These are phyloP conservation scores for Colletotrichum lindemuthianum DNA, from an alignment of 2,329 filamentous ascomycete species.

Conservation along the genomic window DNA sequence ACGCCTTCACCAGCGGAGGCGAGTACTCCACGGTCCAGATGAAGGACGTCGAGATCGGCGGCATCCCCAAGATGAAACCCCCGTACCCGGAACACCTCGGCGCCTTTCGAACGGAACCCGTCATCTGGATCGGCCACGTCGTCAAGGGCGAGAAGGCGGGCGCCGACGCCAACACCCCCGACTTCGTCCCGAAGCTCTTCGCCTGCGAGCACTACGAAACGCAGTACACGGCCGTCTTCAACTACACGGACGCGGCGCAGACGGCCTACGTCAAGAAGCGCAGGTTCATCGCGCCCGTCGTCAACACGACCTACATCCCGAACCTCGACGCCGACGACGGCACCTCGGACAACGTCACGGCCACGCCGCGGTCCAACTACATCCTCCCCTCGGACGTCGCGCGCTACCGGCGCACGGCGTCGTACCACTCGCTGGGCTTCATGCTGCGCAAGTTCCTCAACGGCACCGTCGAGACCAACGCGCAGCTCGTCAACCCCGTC, in stretches of 20 bases:
- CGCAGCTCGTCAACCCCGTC: slow-evolving; percentile 42
- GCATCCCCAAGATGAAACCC: slow-evolving; percentile 39
- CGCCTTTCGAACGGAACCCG: slow-evolving; percentile 46
- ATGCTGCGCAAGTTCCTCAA: slow-evolving; percentile 45
- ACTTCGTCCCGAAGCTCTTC: slow-evolving; percentile 46
- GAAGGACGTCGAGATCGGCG: slow-evolving; percentile 40
- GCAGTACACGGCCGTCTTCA: slow-evolving; percentile 44
- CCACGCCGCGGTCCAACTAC: slow-evolving; percentile 42
- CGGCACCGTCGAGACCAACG: slow-evolving; percentile 43
- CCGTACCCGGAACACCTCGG: slow-evolving; percentile 44
- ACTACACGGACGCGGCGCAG: slow-evolving; percentile 42
- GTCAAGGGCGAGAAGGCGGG: slow-evolving; percentile 36
- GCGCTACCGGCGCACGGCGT: slow-evolving; percentile 43
- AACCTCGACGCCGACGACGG: slow-evolving; percentile 44
- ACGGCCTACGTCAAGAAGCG: slow-evolving; percentile 38
- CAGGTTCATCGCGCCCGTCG: slow-evolving; percentile 39
- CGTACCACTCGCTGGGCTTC: slow-evolving; percentile 46
- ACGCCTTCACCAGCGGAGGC: slow-evolving; percentile 41
- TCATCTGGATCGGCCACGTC: slow-evolving; percentile 48
- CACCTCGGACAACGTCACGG: slow-evolving; percentile 45
- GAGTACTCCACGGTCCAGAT: slow-evolving; percentile 44
- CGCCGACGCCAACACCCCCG: slow-evolving; percentile 37
- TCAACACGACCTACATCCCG: slow-evolving; percentile 44
- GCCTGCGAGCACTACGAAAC: slow-evolving; percentile 49
- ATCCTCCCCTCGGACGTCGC: slow-evolving; percentile 40